A percentile compares a stretch with the other conserved stretches of the same genome.
These are phyloP conservation scores for Globisporangium heterothallicum DNA, from an alignment of 352 stramenopile genomes.

Conservation along the genomic window DNA sequence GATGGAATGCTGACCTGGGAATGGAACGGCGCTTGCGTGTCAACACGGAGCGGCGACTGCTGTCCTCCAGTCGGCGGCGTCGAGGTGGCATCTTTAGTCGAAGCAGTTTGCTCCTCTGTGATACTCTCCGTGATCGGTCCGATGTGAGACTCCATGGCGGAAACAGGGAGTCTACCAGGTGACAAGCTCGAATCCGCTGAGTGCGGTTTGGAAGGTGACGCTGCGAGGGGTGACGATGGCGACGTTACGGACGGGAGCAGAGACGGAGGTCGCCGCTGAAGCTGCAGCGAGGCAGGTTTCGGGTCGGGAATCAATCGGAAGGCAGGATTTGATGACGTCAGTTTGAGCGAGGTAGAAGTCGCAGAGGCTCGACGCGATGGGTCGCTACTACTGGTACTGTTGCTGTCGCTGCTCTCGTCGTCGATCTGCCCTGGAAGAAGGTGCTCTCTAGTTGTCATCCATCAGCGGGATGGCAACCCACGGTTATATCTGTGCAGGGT, in stretches of 20 bases:
- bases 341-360: neutral
- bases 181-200: no score
- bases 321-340: neutral
- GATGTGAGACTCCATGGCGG: no score
- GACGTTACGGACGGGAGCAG: neutral
- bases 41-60: neutral
- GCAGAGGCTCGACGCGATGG: neutral
- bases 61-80: neutral
- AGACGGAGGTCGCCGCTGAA: neutral
- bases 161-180: no score
- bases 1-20: neutral
- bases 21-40: neutral
- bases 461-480: slow-evolving; percentile 13
- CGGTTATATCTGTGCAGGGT: no score
- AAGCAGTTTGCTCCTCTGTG: neutral
- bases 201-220: neutral
- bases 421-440: slow-evolving; percentile 21
- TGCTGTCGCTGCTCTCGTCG: slow-evolving; percentile 3
- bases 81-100: neutral
- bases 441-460: slow-evolving; percentile 17
- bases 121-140: neutral
- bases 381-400: neutral
- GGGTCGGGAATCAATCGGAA: slow-evolving; percentile 6
- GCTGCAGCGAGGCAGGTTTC: neutral
- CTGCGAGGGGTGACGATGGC: neutral